phyloP scores from a whole-genome alignment of 73 alveolate genomes.

The Chromera velia region DNA sequence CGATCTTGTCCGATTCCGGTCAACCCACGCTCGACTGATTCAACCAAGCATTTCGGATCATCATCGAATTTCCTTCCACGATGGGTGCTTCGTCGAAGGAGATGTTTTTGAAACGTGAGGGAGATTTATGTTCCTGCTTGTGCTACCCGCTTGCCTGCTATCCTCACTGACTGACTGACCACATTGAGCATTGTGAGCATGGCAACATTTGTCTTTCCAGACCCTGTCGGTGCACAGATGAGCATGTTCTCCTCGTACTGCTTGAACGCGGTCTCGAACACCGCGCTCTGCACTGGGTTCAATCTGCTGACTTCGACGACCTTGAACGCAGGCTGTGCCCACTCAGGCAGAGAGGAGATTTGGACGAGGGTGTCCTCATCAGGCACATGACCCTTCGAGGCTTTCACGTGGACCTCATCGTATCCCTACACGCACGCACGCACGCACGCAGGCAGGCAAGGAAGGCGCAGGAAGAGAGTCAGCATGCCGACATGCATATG shows the following conservation, averaged over 20 bases:
- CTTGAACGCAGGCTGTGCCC: background rate
- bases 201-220: slow-evolving; percentile 91
- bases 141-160: slow-evolving; percentile 1
- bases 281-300: slow-evolving; percentile 75
- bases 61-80: too few relatives aligned
- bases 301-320: slow-evolving; percentile 25
- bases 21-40: too few relatives aligned
- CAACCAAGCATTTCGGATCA: too few relatives aligned
- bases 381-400: slow-evolving; percentile 53
- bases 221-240: slow-evolving; percentile 91
- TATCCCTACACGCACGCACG: slow-evolving; percentile 52
- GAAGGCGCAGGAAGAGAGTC: too few relatives aligned
- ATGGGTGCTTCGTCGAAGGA: too few relatives aligned
- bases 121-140: too few relatives aligned
- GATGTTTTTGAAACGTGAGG: too few relatives aligned
- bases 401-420: slow-evolving; percentile 85
- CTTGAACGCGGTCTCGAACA: slow-evolving; percentile 69
- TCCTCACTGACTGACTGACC: slow-evolving; percentile 32
- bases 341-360: background rate
- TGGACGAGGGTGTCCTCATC: slow-evolving; percentile 60
- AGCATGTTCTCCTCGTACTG: slow-evolving; percentile 75
- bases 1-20: too few relatives aligned
- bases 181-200: slow-evolving; percentile 64
- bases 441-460: too few relatives aligned
- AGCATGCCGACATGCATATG: too few relatives aligned